Evolutionary conservation across 345 rosid genomes (phyloP).

Genomic region (Leavenworthia alabamica): DNA sequence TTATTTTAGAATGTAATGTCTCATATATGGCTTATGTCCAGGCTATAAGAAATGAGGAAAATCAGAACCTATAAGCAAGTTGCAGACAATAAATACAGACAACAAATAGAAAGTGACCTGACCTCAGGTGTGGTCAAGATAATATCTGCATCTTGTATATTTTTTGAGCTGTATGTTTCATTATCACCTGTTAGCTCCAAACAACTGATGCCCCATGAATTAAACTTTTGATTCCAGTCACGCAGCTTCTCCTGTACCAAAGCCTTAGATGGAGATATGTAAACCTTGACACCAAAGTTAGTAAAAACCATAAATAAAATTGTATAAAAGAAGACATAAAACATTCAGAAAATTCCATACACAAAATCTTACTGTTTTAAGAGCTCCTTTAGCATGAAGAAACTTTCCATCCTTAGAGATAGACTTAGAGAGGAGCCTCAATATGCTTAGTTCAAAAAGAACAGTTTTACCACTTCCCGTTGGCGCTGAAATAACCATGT

Average conservation of each 20-base stretch:
- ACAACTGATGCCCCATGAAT: constrained; percentile 73
- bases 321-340: not conserved
- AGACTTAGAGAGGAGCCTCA: constrained; percentile 81
- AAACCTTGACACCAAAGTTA: constrained; percentile 47
- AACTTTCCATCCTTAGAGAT: constrained; percentile 55
- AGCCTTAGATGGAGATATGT: constrained; percentile 93
- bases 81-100: not conserved
- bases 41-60: not conserved
- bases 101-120: not conserved
- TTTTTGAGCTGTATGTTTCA: constrained; percentile 61
- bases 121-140: constrained; percentile 98
- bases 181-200: constrained; percentile 91
- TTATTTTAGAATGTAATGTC: not conserved
- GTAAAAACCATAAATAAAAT: constrained; percentile 10
- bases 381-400: constrained; percentile 67
- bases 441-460: constrained; percentile 82
- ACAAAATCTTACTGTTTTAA: constrained; percentile 62
- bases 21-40: not conserved
- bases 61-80: not conserved
- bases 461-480: constrained; percentile 98
- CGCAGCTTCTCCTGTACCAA: constrained; percentile 92
- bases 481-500: constrained; percentile 97
- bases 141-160: constrained; percentile 83
- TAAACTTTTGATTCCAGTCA: constrained; percentile 84
- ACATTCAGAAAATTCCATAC: not conserved